Evolutionary conservation across 352 stramenopile species (phyloP).

Genomic region (Saprolegnia diclina): DNA sequence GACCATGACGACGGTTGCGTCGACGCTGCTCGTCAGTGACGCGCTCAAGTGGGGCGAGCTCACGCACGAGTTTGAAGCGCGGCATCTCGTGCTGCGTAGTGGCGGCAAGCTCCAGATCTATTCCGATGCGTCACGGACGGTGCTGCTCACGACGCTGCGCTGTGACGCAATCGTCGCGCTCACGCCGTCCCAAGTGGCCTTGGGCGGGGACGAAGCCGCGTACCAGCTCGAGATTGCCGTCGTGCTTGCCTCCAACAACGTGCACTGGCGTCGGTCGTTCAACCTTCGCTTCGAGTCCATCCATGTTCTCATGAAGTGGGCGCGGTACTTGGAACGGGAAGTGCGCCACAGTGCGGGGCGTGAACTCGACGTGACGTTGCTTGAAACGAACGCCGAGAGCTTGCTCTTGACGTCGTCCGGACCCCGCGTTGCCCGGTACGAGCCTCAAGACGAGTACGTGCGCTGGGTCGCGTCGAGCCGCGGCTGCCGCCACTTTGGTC

Average conservation of each 20-base stretch:
- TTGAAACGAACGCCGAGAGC: not conserved
- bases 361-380: slow-evolving; percentile 53
- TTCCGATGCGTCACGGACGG: slow-evolving; percentile 44
- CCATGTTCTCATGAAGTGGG: slow-evolving; percentile 86
- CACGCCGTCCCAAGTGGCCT: slow-evolving; percentile 71
- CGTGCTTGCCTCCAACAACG: slow-evolving; percentile 42
- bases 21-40: slow-evolving; percentile 25
- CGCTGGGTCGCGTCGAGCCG: not conserved
- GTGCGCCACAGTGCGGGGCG: slow-evolving; percentile 72
- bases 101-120: slow-evolving; percentile 83
- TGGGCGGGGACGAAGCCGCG: slow-evolving; percentile 37
- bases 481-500: slow-evolving; percentile 14
- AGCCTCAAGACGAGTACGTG: not conserved
- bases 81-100: slow-evolving; percentile 70
- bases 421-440: not conserved
- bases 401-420: not conserved
- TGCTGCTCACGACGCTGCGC: slow-evolving; percentile 68
- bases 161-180: slow-evolving; percentile 81
- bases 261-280: slow-evolving; percentile 73
- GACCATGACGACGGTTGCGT: slow-evolving; percentile 38
- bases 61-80: slow-evolving; percentile 50
- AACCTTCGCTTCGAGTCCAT: slow-evolving; percentile 70
- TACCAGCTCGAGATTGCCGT: slow-evolving; percentile 30
- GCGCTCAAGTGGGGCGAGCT: slow-evolving; percentile 76
- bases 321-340: slow-evolving; percentile 63